Base-by-base conservation (phyloP, 495 filamentous ascomycete genomes). In the Melanomma pulvis-pyrius region DNA sequence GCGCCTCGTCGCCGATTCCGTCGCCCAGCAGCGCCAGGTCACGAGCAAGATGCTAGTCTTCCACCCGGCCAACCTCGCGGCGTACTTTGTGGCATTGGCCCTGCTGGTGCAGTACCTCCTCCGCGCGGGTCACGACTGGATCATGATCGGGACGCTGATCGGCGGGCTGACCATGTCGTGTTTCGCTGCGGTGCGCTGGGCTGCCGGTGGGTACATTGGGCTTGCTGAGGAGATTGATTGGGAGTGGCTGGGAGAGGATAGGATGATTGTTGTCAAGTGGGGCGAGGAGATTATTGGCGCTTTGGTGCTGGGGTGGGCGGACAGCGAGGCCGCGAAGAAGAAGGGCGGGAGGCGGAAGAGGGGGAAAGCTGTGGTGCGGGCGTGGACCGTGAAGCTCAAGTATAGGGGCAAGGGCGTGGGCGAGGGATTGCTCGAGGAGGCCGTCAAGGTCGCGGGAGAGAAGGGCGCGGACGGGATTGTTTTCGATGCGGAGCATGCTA, bases 401-500 rank as follows among this genome's bases (percentile, higher is more conserved):
- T 93, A 90, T 73, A 81, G 92, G 13, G 77, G 83, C 5, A 80
- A 80, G 56, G 91, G 91, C 0, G 76, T 96, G 8, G 92, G 91
- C 3, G 77, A 71, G 17, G 87, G 83, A 25, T 76, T 96, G 73
- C 75, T 96, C 57, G 82, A 88, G 58, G 84, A 87, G 65, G 88
- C 86, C 2, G 85, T 90, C 0, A 77, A 75, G 60, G 61, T 88
- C 49, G 84, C 83, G 58, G 80, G 83, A 65, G 79, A 80, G 70
- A 82, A 81, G 59, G 86, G 88, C 6, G 80, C 75, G 34, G 79
- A 85, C 59, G 79, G 81, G 46, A 80, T 91, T 46, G 84, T 83
- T 15, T 92, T 93, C 73, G 87, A 87, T 28, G 73, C 75, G 28
- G 83, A 85, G 48, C 90, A 92, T 80, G 88, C 86, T 5, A 87